A percentile compares a stretch with the other conserved stretches of the same genome.
Conservation (phyloP, 192 early-diverging fungal genomes). For the Phycomyces blakesleeanus region DNA sequence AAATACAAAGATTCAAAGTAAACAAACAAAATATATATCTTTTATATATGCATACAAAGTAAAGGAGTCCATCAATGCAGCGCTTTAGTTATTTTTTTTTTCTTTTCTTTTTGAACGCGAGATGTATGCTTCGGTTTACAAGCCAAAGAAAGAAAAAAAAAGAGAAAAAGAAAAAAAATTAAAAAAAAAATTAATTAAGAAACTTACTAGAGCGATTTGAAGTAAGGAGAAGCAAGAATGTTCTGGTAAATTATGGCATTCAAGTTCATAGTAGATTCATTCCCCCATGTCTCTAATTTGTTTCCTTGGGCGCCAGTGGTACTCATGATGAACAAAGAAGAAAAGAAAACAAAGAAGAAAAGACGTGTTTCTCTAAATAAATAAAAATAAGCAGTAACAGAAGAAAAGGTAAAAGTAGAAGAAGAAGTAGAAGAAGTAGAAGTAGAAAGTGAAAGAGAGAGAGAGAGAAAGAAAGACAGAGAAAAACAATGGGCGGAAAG, state of each 20-base stretch:
- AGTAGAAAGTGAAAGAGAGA: not conserved
- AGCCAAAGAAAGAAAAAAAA: not conserved
- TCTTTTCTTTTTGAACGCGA: slow-evolving; percentile 58
- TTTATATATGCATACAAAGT: slow-evolving; percentile 72
- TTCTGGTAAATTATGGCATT: slow-evolving; percentile 68
- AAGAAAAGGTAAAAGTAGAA: not conserved
- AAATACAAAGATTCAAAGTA: not conserved
- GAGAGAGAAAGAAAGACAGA: not conserved
- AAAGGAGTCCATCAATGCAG: slow-evolving; percentile 65
- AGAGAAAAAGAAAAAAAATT: too few relatives aligned
- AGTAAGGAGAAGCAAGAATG: slow-evolving; percentile 72
- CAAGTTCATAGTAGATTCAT: slow-evolving; percentile 78
- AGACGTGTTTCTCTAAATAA: not conserved
- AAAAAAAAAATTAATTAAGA: too few relatives aligned
- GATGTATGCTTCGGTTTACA: not conserved
- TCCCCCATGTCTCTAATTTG: slow-evolving; percentile 66
- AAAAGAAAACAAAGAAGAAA: not conserved
- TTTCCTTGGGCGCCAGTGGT: slow-evolving; percentile 37
- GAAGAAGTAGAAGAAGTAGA: slow-evolving; percentile 2
- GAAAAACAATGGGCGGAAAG: not conserved
- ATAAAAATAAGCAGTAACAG: not conserved
- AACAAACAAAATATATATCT: slow-evolving; percentile 33
- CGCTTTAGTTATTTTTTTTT: slow-evolving; percentile 78
- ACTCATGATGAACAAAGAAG: not conserved
- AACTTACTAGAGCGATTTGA: slow-evolving; percentile 67